Evolutionary conservation across 495 filamentous ascomycete species (phyloP), one percentile per base, ranked within the genome.

Genomic region (Talaromyces adpressus): DNA sequence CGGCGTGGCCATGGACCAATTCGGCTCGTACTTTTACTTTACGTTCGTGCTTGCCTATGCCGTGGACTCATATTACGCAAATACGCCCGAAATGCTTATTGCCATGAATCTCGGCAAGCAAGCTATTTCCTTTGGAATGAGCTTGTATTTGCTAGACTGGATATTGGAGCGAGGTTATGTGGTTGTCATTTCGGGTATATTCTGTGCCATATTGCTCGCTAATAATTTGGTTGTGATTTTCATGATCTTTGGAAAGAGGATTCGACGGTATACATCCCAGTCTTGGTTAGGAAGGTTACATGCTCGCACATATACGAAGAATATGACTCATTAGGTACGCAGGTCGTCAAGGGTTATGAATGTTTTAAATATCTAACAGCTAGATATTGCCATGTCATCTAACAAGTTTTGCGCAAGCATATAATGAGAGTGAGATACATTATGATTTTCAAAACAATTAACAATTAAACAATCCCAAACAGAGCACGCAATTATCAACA

Each of bases 101-200:
- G 84, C 83, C 3, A 87, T 88, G 84, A 87, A 87, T 64, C 66
- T 88, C 25, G 85, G 85, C n/a, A 88, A 88, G 63, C 84, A 87
- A 69, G 79, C 82, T 4, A 84, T 88, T 54, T 80, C 75, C 58
- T 87, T 88, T 65, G 85, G 83, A 2, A 83, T 87, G 75, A 84
- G 85, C 4, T 68, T 83, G 20, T 80, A 84, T 63, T 65, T 88
- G 52, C 71, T 88, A 22, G 74, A 79, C 61, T 88, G 85, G 85
- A 82, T 87, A 11, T 58, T 82, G 69, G 65, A 79, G 61, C 69
- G 72, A 20, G 85, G 85, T 7, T 87, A 85, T 68, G 83, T 75
- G 2, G 77, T 79, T 11, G 79, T 87, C 20, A 84, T 88, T 68
- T 75, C 81, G 5, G 85, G 85, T 0, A 79, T 84, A 2, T 87